Evolutionary conservation across 2,329 filamentous ascomycete genomes (phyloP).

Genomic region (Neonectria punicea): DNA sequence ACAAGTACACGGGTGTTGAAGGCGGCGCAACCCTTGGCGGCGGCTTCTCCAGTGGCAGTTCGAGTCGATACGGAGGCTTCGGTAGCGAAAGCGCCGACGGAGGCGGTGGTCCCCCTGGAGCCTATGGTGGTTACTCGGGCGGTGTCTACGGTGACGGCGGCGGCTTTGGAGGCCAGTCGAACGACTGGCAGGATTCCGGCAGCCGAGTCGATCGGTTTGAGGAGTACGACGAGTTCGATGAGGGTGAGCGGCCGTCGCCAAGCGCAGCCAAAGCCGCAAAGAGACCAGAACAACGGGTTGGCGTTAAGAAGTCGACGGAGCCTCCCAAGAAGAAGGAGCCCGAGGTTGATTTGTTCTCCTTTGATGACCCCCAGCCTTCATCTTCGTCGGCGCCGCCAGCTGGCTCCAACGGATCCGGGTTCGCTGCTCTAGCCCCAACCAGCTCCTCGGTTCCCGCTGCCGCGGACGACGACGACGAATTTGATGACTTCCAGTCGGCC

Average conservation of each 20-base stretch:
- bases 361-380: conserved; percentile 77
- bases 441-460: conserved; percentile 40
- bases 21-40: conserved; percentile 75
- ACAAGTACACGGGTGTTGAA: conserved; percentile 96
- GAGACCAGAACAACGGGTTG: conserved; percentile 47
- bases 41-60: conserved; percentile 61
- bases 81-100: conserved; percentile 79
- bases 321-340: conserved; percentile 84
- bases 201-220: conserved; percentile 82
- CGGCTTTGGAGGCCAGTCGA: conserved; percentile 83
- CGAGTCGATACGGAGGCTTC: conserved; percentile 85
- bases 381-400: conserved; percentile 56
- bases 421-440: conserved; percentile 56
- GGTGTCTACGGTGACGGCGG: conserved; percentile 96
- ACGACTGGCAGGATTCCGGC: conserved; percentile 74
- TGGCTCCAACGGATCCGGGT: conserved; percentile 57
- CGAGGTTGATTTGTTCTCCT: conserved; percentile 92
- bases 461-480: conserved; percentile 84
- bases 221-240: conserved; percentile 97
- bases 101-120: conserved; percentile 38
- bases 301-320: conserved; percentile 61
- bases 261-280: conserved; percentile 59
- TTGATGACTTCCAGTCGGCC: conserved; percentile 97
- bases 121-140: conserved; percentile 70
- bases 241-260: conserved; percentile 64